A percentile compares a stretch with the other conserved stretches of the same genome.
These are phyloP conservation scores for Phytophthora syringae DNA, from an alignment of 352 stramenopile species.

Conservation along the genomic window DNA sequence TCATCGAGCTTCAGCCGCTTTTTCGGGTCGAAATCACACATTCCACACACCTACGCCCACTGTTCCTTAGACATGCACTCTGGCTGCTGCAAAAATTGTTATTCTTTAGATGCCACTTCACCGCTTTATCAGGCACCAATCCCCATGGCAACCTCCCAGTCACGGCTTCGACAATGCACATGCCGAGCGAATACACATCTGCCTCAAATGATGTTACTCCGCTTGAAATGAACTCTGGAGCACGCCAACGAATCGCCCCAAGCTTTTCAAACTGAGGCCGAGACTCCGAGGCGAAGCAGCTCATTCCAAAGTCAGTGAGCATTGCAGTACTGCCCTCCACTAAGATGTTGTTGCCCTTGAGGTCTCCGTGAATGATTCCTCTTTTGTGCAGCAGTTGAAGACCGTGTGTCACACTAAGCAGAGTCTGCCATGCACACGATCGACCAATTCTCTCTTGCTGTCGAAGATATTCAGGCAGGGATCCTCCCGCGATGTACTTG, in stretches of 20 bases:
- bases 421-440: neutral
- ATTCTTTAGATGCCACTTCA: constrained; percentile 4
- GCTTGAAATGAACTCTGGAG: constrained; percentile 4
- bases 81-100: constrained; percentile 2
- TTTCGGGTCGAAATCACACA: constrained; percentile 11
- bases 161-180: constrained; percentile 12
- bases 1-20: constrained; percentile 3
- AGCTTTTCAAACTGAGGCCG: constrained; percentile 2
- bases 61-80: neutral
- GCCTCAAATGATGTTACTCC: constrained; percentile 8
- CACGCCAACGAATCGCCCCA: constrained; percentile 8
- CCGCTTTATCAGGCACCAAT: neutral
- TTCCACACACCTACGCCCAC: constrained; percentile 7
- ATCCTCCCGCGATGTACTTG: constrained; percentile 5
- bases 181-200: no score
- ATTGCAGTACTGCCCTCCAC: constrained; percentile 7
- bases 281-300: neutral
- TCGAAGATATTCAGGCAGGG: constrained; percentile 4
- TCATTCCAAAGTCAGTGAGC: constrained; percentile 20
- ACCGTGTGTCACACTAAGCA: constrained; percentile 10
- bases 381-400: constrained; percentile 10
- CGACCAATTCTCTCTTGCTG: neutral
- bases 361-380: constrained; percentile 10
- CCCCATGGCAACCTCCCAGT: constrained; percentile 2
- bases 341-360: constrained; percentile 17